Evolutionary conservation across 2,329 filamentous ascomycete genomes (phyloP).

Genomic region (Dendrostoma leiphaemia): DNA sequence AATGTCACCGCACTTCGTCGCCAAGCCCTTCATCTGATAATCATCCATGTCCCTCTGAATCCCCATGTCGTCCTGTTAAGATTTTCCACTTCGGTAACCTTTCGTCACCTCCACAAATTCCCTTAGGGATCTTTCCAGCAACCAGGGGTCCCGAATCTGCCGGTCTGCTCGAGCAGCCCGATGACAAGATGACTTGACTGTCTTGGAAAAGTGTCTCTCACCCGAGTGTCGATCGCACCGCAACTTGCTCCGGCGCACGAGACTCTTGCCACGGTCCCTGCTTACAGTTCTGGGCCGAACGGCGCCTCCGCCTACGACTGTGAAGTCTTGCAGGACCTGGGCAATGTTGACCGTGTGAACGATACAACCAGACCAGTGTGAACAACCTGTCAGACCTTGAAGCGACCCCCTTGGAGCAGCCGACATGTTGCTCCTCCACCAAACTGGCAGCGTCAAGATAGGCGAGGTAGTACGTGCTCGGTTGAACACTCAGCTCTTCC

Average conservation of each 20-base stretch:
- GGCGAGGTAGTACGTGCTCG: conserved; percentile 95
- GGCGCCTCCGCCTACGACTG: background rate
- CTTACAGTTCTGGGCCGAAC: background rate
- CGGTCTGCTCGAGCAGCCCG: background rate
- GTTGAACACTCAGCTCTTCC: too few relatives aligned
- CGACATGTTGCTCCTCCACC: conserved; percentile 85
- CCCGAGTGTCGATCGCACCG: background rate
- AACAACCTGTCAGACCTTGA: background rate
- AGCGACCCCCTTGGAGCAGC: background rate
- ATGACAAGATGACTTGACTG: background rate
- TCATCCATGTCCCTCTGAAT: too few relatives aligned
- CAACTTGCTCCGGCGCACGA: background rate
- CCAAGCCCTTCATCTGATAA: background rate
- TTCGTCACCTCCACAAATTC: background rate
- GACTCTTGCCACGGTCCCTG: background rate
- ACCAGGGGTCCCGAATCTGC: too few relatives aligned
- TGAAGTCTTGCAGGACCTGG: background rate
- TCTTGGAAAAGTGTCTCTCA: background rate
- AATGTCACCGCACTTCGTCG: background rate
- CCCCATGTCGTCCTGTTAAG: too few relatives aligned
- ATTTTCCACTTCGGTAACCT: background rate
- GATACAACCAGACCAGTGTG: background rate
- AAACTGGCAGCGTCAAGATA: conserved; percentile 87
- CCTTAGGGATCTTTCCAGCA: background rate
- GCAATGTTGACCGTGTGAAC: background rate